Conservation (phyloP, 1,284 basidiomycete genomes). For the Ustilago hordei region DNA sequence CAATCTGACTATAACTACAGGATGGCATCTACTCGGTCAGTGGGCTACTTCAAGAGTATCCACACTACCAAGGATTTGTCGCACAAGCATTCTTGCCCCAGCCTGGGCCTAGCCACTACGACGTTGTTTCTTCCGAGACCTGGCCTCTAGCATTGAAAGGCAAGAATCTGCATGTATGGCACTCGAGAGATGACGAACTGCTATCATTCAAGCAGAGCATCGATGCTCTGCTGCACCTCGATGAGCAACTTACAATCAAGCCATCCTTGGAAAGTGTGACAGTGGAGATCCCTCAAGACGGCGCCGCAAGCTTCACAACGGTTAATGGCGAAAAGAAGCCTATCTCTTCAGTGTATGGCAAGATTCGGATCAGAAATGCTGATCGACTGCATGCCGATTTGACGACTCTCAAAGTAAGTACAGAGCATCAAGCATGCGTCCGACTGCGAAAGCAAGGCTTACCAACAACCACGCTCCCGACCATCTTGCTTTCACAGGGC, state of each 20-base stretch:
- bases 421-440: neutral
- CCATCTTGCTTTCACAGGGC: slow-evolving; percentile 11
- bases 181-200: slow-evolving; percentile 42
- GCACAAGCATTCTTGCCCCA: slow-evolving; percentile 44
- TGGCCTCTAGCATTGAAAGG: slow-evolving; percentile 30
- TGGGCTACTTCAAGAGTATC: slow-evolving; percentile 37
- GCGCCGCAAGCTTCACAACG: slow-evolving; percentile 21
- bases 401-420: slow-evolving; percentile 25
- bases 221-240: slow-evolving; percentile 28
- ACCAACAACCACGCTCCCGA: neutral
- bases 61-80: slow-evolving; percentile 46
- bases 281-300: slow-evolving; percentile 29
- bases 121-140: slow-evolving; percentile 30
- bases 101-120: slow-evolving; percentile 35
- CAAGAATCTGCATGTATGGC: slow-evolving; percentile 40
- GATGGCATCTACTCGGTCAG: slow-evolving; percentile 43
- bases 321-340: slow-evolving; percentile 33
- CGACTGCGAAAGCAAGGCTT: neutral
- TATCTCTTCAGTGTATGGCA: slow-evolving; percentile 17
- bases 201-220: slow-evolving; percentile 46
- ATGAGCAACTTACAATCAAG: slow-evolving; percentile 5
- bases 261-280: neutral
- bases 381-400: slow-evolving; percentile 21
- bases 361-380: slow-evolving; percentile 16
- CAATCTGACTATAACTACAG: slow-evolving; percentile 2